These are phyloP conservation scores for Eimeria sp. DNA, from an alignment of 169 alveolate genomes.

Conservation along the genomic window DNA sequence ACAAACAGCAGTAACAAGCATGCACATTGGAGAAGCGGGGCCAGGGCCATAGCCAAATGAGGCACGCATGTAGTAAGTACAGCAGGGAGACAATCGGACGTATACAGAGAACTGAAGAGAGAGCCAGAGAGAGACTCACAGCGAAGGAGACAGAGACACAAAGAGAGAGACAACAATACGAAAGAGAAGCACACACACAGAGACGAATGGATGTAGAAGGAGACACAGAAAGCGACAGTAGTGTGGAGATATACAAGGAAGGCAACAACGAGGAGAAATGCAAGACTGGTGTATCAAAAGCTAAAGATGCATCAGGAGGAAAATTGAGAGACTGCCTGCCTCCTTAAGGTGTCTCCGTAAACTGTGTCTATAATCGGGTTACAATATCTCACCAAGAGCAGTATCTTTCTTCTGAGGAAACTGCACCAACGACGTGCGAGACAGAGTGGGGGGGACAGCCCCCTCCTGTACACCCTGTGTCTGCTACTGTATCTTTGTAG, in stretches of 20 bases:
- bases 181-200: neutral
- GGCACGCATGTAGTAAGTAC: too few species aligned
- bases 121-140: neutral
- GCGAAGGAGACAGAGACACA: neutral
- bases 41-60: too few species aligned
- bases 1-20: neutral
- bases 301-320: neutral
- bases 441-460: constrained; percentile 67
- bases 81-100: too few species aligned
- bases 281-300: too few species aligned
- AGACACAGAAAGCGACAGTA: neutral
- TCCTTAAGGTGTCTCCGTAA: neutral
- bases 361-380: neutral
- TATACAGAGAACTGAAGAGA: neutral
- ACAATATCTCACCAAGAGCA: constrained; percentile 61
- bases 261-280: too few species aligned
- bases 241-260: too few species aligned
- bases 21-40: neutral
- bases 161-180: neutral
- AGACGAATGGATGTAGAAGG: neutral
- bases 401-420: constrained; percentile 43
- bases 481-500: constrained; percentile 73
- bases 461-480: constrained; percentile 74
- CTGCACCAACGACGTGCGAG: constrained; percentile 71
- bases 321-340: neutral